Conservation (phyloP, 768 basidiomycete genomes). For the Clitopilus hobsonii region DNA sequence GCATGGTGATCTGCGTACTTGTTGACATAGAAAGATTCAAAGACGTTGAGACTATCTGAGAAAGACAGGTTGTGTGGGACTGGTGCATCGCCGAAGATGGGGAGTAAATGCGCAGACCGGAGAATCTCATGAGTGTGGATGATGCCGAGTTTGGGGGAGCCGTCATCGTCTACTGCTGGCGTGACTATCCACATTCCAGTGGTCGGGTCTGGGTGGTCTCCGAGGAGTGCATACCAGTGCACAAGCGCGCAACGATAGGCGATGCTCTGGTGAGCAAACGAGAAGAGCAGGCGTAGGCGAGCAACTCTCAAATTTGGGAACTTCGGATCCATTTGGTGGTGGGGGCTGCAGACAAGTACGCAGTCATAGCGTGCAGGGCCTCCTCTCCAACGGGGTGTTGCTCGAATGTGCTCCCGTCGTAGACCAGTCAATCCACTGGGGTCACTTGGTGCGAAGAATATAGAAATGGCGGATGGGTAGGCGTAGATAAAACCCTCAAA, state of each 20-base stretch:
- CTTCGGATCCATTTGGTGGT: slow-evolving; percentile 8
- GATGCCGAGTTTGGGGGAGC: slow-evolving; percentile 3
- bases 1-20: slow-evolving; percentile 5
- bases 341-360: slow-evolving; percentile 11
- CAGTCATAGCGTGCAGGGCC: slow-evolving; percentile 20
- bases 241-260: slow-evolving; percentile 16
- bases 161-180: slow-evolving; percentile 5
- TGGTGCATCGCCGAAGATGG: slow-evolving; percentile 8
- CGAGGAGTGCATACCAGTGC: slow-evolving; percentile 13
- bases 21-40: slow-evolving; percentile 3
- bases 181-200: slow-evolving; percentile 17
- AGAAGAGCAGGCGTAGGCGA: slow-evolving; percentile 5
- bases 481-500: slow-evolving; percentile 12
- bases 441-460: slow-evolving; percentile 31
- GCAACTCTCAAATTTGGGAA: neutral
- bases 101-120: slow-evolving; percentile 11
- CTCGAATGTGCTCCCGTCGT: slow-evolving; percentile 14
- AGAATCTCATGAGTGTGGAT: slow-evolving; percentile 13
- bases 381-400: slow-evolving; percentile 22
- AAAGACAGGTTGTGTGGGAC: neutral
- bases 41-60: neutral
- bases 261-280: slow-evolving; percentile 4
- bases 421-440: slow-evolving; percentile 19
- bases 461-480: slow-evolving; percentile 23
- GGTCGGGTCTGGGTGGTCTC: slow-evolving; percentile 8